phyloP scores from a whole-genome alignment of 305 asterid genomes.

The Rubia balearica region DNA sequence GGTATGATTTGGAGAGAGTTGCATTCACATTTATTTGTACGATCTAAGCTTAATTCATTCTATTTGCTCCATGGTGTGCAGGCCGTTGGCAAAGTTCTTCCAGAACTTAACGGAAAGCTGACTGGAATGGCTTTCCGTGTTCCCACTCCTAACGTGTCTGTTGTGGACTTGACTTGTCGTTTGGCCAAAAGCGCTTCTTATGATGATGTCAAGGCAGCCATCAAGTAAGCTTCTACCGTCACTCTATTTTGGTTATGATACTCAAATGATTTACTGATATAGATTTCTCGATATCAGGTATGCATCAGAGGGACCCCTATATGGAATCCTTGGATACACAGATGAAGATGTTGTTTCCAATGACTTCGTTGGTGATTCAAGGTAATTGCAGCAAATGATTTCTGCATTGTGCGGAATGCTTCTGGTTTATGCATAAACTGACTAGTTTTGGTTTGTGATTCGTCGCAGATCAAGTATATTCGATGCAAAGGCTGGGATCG shows the following conservation, averaged over 20 bases:
- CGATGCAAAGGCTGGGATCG: constrained; percentile 97
- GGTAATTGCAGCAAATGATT: constrained; percentile 30
- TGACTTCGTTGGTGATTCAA: constrained; percentile 89
- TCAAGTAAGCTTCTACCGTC: constrained; percentile 42
- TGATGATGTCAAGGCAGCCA: constrained; percentile 92
- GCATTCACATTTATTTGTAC: not conserved
- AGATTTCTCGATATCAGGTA: constrained; percentile 19
- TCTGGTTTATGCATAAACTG: not conserved
- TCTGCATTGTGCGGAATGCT: too few species aligned
- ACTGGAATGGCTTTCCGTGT: constrained; percentile 96
- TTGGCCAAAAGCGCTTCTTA: constrained; percentile 85
- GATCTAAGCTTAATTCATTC: not conserved
- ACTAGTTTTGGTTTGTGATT: constrained; percentile 1
- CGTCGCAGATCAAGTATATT: constrained; percentile 80
- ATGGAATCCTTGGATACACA: constrained; percentile 93
- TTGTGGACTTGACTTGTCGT: constrained; percentile 94
- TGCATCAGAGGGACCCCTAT: constrained; percentile 84
- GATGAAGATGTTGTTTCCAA: constrained; percentile 97
- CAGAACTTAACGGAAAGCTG: not conserved
- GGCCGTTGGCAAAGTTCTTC: constrained; percentile 4
- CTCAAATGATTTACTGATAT: not conserved
- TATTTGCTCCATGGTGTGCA: constrained; percentile 1
- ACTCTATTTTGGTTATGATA: not conserved
- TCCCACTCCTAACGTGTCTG: constrained; percentile 96
- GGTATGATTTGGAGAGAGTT: constrained; percentile 35